phyloP scores from a whole-genome alignment of 495 filamentous ascomycete species.

The Saxispiralis lemnorum region DNA sequence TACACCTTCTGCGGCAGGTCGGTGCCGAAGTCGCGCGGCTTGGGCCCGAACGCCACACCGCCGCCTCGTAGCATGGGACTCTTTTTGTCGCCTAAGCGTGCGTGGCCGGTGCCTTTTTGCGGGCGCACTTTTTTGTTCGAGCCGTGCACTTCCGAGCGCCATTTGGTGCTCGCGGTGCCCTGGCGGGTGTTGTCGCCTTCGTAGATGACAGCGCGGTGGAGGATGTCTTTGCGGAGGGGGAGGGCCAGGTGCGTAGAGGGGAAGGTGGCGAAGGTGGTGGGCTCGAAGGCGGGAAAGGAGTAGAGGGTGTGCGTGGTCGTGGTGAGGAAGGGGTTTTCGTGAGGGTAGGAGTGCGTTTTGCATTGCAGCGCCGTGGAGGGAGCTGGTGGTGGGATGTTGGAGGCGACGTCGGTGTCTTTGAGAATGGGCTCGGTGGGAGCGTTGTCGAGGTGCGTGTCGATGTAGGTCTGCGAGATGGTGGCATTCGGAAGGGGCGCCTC shows the following conservation, averaged over 20 bases:
- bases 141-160: slow-evolving; percentile 66
- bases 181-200: slow-evolving; percentile 79
- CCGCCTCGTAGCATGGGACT: slow-evolving; percentile 73
- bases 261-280: slow-evolving; percentile 60
- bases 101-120: slow-evolving; percentile 72
- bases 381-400: slow-evolving; percentile 16
- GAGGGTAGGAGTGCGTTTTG: not conserved
- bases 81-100: slow-evolving; percentile 63
- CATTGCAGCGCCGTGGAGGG: not conserved
- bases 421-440: slow-evolving; percentile 5
- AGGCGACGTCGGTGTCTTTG: slow-evolving; percentile 7
- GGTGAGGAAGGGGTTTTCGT: slow-evolving; percentile 26
- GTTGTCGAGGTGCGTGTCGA: slow-evolving; percentile 18
- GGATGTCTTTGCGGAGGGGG: slow-evolving; percentile 75
- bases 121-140: slow-evolving; percentile 55
- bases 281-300: slow-evolving; percentile 79
- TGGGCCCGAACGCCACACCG: slow-evolving; percentile 71
- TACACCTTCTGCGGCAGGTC: slow-evolving; percentile 77
- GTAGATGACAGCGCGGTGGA: slow-evolving; percentile 82
- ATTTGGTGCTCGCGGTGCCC: slow-evolving; percentile 75
- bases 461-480: slow-evolving; percentile 21
- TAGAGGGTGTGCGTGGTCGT: slow-evolving; percentile 65
- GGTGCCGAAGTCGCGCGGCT: slow-evolving; percentile 75
- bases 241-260: slow-evolving; percentile 63
- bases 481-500: slow-evolving; percentile 18